phyloP scores from a whole-genome alignment of 495 filamentous ascomycete genomes.

The Parachaetomium inaequale region DNA sequence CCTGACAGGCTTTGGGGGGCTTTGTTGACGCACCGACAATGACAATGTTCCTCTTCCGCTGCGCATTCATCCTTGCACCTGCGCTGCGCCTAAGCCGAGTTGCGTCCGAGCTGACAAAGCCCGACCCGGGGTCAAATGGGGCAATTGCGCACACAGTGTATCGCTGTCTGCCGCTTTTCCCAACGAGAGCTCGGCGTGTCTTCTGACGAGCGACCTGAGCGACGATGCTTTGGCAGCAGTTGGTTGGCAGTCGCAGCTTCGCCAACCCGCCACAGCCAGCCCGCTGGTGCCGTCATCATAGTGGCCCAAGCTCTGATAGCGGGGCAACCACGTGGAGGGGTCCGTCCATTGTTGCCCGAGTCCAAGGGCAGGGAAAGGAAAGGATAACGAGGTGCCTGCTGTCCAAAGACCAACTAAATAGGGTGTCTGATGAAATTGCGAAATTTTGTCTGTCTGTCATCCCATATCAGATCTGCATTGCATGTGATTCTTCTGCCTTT shows the following conservation, averaged over 20 bases:
- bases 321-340: constrained; percentile 12
- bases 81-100: neutral
- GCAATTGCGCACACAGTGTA: too few relatives aligned
- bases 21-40: constrained; percentile 55
- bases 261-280: neutral
- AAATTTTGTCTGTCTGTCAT: too few relatives aligned
- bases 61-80: constrained; percentile 21
- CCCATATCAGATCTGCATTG: too few relatives aligned
- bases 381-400: neutral
- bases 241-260: neutral
- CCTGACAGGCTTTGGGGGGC: neutral
- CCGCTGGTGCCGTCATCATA: constrained; percentile 7
- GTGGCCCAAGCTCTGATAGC: constrained; percentile 1
- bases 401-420: too few relatives aligned
- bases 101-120: neutral
- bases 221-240: neutral
- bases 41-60: constrained; percentile 57
- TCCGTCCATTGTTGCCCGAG: neutral
- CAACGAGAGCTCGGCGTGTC: neutral
- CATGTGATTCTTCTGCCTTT: too few relatives aligned
- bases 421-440: too few relatives aligned
- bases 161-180: too few relatives aligned
- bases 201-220: too few relatives aligned
- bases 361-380: neutral
- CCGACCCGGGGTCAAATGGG: neutral